Evolutionary conservation across 306 rosid species (phyloP), one percentile per base, ranked within the genome.

Genomic region (Arachis stenosperma): DNA sequence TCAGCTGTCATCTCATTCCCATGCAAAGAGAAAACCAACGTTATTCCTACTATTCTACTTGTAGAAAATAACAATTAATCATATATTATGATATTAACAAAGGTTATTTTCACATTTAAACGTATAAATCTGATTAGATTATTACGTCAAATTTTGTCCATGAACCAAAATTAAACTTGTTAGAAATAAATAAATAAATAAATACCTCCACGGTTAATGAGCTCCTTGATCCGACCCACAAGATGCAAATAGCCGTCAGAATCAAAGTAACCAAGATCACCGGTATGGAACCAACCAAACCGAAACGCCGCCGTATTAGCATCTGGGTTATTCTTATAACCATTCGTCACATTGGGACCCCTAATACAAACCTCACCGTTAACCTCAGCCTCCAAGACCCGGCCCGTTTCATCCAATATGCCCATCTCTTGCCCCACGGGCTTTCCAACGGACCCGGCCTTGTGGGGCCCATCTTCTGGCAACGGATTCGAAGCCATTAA

Each of bases 201-300:
- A 11, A 68, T 87, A 93, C 98, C 98, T 91, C 98, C 98, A 6
- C 97, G 92, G 67, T 94, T 94, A 0, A 94, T 89, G 62, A 94
- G 95, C 63, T 94, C 98, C 83, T 94, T 94, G 68, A 94, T 94
- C 78, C 98, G 88, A 66, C 98, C 98, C 40, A 94, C 97, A 13
- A 94, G 95, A 64, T 88, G 90, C 87, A 94, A 91, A 52, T 91
- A 91, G 43, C 98, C 91, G 13, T 94, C 96, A 1, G 88, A 79
- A 46, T 94, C 98, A 5, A 94, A 78, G 36, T 59, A 81, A 2
- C 97, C 97, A n/a, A 94, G 36, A 59, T 94, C 98, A 5, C 98
- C 98, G 0, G 98, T 94, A 7, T 94, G 98, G 36, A 94, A 94
- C 95, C 96, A 94, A 33, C 89, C 96, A 40, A 88, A 88, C 59